These are phyloP conservation scores for Leishmania arabica DNA, from an alignment of 208 protist genomes.

Conservation along the genomic window DNA sequence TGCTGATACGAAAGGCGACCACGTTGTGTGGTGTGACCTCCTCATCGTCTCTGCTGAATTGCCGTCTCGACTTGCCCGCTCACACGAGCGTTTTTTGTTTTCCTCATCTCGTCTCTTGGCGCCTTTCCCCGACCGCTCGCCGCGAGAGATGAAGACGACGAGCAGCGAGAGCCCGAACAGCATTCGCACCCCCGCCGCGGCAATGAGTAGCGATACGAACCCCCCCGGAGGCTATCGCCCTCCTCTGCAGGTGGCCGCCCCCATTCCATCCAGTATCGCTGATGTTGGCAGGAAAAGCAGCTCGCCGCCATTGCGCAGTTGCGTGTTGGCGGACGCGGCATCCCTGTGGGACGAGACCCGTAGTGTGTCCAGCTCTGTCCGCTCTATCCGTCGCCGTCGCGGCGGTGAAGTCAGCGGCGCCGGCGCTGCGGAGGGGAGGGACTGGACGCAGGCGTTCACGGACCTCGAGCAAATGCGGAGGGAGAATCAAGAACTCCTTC, in stretches of 20 bases:
- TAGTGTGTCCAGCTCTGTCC: constrained; percentile 37
- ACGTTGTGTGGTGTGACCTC: not conserved
- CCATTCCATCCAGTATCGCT: not conserved
- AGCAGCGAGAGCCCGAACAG: not conserved
- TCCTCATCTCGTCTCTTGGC: not conserved
- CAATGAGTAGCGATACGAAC: not conserved
- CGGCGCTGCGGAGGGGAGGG: constrained; percentile 20
- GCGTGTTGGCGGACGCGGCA: not conserved
- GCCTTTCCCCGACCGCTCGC: not conserved
- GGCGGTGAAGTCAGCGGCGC: constrained; percentile 26
- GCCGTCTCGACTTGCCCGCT: not conserved
- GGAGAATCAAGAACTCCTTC: constrained; percentile 72
- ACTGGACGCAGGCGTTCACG: constrained; percentile 47
- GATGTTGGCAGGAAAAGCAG: not conserved
- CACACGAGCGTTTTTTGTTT: not conserved
- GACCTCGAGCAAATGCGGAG: constrained; percentile 71
- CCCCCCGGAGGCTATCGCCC: not conserved
- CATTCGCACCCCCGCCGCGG: not conserved
- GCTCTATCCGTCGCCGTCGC: constrained; percentile 35
- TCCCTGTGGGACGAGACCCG: constrained; percentile 25
- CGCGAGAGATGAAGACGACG: not conserved
- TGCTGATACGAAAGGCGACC: not conserved
- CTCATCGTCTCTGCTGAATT: not conserved
- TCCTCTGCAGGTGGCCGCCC: not conserved
- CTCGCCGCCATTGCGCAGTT: constrained; percentile 6